These are phyloP conservation scores for Geotrichum phurueaensis DNA, from an alignment of 1,139 yeast species.

Conservation along the genomic window DNA sequence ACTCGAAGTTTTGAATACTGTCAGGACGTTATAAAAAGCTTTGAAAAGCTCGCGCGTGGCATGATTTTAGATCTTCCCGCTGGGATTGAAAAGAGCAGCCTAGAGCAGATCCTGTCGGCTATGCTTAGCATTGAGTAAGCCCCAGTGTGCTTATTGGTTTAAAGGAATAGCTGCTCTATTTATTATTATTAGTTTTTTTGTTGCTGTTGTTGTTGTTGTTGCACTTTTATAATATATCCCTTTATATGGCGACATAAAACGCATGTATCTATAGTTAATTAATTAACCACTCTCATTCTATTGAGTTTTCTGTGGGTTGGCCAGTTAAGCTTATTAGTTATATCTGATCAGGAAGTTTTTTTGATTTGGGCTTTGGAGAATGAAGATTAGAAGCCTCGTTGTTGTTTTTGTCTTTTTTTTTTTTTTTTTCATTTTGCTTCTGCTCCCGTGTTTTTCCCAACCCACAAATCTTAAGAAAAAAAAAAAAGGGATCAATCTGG, in stretches of 20 bases:
- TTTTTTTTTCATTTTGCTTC: not conserved
- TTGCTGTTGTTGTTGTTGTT: no score
- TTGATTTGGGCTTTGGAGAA: not conserved
- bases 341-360: no score
- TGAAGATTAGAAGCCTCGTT: no score
- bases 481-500: not conserved
- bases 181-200: no score
- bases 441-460: not conserved
- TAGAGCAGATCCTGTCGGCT: constrained; percentile 7
- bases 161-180: not conserved
- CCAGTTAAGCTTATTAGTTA: no score
- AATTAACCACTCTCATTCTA: no score
- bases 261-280: not conserved
- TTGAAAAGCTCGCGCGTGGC: constrained; percentile 21
- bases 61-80: constrained; percentile 19
- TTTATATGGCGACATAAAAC: not conserved
- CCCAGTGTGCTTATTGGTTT: not conserved
- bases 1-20: constrained; percentile 44
- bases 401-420: not conserved
- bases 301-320: no score
- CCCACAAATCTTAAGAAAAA: not conserved
- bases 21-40: constrained; percentile 20
- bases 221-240: not conserved
- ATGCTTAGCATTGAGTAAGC: constrained; percentile 10
- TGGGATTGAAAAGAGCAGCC: not conserved